These are phyloP conservation scores for Penicillium sp. DNA, from an alignment of 2,329 filamentous ascomycete species.

Conservation along the genomic window DNA sequence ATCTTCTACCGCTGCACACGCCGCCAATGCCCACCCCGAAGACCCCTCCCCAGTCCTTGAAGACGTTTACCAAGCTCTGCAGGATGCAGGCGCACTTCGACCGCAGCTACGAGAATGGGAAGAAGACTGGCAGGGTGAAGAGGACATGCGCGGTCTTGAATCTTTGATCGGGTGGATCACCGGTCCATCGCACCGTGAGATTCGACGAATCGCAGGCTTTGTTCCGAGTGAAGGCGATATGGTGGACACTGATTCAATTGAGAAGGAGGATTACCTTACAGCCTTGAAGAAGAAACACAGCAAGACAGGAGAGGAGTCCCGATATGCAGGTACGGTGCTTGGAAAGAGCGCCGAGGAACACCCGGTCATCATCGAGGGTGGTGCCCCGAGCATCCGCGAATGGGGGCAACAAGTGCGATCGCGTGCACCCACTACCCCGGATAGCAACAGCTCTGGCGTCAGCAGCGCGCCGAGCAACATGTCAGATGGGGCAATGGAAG, in stretches of 20 bases:
- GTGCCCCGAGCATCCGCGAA: conserved; percentile 65
- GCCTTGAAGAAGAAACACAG: conserved; percentile 90
- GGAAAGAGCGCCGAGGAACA: conserved; percentile 72
- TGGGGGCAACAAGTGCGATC: conserved; percentile 55
- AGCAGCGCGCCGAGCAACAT: conserved; percentile 44
- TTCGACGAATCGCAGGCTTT: conserved; percentile 76
- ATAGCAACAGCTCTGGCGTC: conserved; percentile 38
- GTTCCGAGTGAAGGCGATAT: conserved; percentile 58
- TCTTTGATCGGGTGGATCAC: conserved; percentile 78
- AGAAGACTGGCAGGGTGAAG: conserved; percentile 68
- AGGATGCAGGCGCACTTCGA: conserved; percentile 73
- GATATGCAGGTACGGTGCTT: conserved; percentile 81
- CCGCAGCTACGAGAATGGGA: conserved; percentile 68
- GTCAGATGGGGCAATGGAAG: conserved; percentile 41
- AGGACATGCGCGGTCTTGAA: conserved; percentile 76
- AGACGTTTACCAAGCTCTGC: conserved; percentile 82
- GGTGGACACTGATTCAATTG: conserved; percentile 52
- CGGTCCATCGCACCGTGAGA: conserved; percentile 74
- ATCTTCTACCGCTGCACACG: conserved; percentile 69
- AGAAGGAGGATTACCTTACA: conserved; percentile 69
- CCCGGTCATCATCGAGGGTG: conserved; percentile 76
- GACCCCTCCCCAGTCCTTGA: conserved; percentile 65
- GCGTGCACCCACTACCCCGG: conserved; percentile 28
- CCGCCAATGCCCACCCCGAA: conserved; percentile 66
- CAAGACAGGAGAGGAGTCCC: conserved; percentile 82